Evolutionary conservation across 1,284 basidiomycete genomes (phyloP).

Genomic region (Singerocomus inundabilis): DNA sequence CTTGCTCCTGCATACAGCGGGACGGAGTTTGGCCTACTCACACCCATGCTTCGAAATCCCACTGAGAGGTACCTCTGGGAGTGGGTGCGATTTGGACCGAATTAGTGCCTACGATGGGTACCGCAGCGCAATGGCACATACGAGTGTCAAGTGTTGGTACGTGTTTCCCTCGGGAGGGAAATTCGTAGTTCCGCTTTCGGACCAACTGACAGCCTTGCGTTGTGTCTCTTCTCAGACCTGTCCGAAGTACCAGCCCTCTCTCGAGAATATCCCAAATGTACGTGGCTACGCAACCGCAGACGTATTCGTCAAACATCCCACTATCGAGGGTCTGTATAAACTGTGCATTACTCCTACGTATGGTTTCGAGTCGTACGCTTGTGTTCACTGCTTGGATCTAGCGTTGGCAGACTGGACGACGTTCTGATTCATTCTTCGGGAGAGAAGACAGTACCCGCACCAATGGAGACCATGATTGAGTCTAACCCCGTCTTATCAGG

Average conservation of each 20-base stretch:
- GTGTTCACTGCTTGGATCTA: too few relatives aligned
- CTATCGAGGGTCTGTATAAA: slow-evolving; percentile 25
- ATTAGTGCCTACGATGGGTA: slow-evolving; percentile 22
- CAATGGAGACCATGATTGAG: slow-evolving; percentile 21
- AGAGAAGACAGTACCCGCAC: too few relatives aligned
- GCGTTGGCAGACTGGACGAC: slow-evolving; percentile 30
- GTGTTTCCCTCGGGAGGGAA: neutral
- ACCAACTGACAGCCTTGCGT: neutral
- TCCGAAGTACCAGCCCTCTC: neutral
- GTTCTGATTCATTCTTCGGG: slow-evolving; percentile 21
- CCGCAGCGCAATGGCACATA: slow-evolving; percentile 20
- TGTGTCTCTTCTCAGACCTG: neutral
- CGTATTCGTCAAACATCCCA: neutral
- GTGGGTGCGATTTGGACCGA: slow-evolving; percentile 24
- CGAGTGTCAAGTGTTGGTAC: slow-evolving; percentile 25
- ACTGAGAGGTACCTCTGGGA: slow-evolving; percentile 21
- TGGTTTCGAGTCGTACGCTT: too few relatives aligned
- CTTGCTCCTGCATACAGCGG: slow-evolving; percentile 21
- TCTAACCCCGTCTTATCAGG: slow-evolving; percentile 10
- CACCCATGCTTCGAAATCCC: slow-evolving; percentile 1
- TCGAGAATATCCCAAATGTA: neutral
- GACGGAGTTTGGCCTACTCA: slow-evolving; percentile 16
- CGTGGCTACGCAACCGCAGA: neutral
- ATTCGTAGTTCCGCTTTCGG: neutral
- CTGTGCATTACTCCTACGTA: slow-evolving; percentile 35